Conservation (phyloP, 2,329 filamentous ascomycete species). For the Pseudopyrenochaeta lycopersici region DNA sequence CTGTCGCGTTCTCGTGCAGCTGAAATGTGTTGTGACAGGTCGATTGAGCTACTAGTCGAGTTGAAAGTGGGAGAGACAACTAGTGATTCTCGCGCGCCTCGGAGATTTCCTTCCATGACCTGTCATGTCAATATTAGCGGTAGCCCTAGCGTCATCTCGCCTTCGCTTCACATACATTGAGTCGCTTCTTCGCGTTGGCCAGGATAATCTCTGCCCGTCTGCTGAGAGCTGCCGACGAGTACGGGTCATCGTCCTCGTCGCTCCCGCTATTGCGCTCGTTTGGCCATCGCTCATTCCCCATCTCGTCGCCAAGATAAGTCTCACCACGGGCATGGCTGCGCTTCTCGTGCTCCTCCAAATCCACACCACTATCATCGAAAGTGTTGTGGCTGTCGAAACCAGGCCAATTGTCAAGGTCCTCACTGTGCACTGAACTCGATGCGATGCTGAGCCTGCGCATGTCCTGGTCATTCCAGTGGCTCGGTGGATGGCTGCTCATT, state of each 20-base stretch:
- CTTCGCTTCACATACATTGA: conserved; percentile 71
- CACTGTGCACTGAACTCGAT: conserved; percentile 55
- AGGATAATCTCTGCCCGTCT: conserved; percentile 88
- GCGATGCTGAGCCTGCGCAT: conserved; percentile 42
- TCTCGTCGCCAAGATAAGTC: conserved; percentile 47
- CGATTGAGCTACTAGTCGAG: conserved; percentile 43
- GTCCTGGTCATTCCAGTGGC: conserved; percentile 28
- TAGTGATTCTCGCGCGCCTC: conserved; percentile 76
- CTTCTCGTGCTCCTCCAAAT: conserved; percentile 44
- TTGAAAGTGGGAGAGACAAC: conserved; percentile 62
- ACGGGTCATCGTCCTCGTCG: conserved; percentile 64
- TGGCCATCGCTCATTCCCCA: conserved; percentile 46
- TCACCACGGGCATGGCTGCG: conserved; percentile 40
- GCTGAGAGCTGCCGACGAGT: conserved; percentile 67
- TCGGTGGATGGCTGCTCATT: conserved; percentile 18
- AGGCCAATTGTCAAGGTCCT: conserved; percentile 55
- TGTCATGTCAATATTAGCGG: conserved; percentile 53
- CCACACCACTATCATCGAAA: conserved; percentile 47
- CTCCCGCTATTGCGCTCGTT: conserved; percentile 52
- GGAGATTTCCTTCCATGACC: conserved; percentile 94
- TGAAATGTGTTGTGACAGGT: conserved; percentile 44
- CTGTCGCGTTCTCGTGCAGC: conserved; percentile 47
- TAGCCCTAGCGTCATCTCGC: conserved; percentile 4
- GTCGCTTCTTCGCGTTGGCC: conserved; percentile 87
- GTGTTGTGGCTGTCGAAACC: conserved; percentile 41